These are phyloP conservation scores for Pyrrhoderma lamaoense DNA, from an alignment of 1,284 basidiomycete genomes.

Conservation along the genomic window DNA sequence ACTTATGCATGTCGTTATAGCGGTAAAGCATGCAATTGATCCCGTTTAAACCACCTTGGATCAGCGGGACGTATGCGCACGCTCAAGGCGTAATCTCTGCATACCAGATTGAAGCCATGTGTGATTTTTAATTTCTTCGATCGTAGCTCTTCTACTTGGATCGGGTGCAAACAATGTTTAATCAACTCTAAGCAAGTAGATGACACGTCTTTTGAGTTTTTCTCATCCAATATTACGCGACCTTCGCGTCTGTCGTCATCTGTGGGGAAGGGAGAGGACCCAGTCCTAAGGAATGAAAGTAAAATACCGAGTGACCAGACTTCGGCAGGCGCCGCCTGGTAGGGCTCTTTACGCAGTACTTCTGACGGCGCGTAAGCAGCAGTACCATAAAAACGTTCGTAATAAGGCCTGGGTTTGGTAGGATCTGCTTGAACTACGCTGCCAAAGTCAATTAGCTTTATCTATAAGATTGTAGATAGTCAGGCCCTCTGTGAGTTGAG, in stretches of 20 bases:
- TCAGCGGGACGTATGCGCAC: background rate
- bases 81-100: background rate
- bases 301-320: constrained; percentile 48
- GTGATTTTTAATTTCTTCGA: constrained; percentile 36
- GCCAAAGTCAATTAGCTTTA: constrained; percentile 93
- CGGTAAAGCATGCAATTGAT: too few relatives aligned
- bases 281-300: constrained; percentile 40
- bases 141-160: constrained; percentile 30
- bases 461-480: constrained; percentile 34
- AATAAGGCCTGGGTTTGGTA: constrained; percentile 54
- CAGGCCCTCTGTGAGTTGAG: background rate
- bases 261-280: constrained; percentile 40
- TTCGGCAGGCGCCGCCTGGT: constrained; percentile 39
- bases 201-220: constrained; percentile 19
- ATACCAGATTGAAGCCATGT: constrained; percentile 30
- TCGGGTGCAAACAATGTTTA: constrained; percentile 36
- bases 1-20: too few relatives aligned
- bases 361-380: constrained; percentile 77
- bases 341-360: constrained; percentile 66
- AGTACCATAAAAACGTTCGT: constrained; percentile 75
- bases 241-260: constrained; percentile 32
- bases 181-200: constrained; percentile 32
- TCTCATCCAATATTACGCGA: constrained; percentile 23
- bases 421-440: constrained; percentile 77
- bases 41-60: too few relatives aligned